phyloP scores from a whole-genome alignment of 805 yeast species.

The Candida corydali region DNA sequence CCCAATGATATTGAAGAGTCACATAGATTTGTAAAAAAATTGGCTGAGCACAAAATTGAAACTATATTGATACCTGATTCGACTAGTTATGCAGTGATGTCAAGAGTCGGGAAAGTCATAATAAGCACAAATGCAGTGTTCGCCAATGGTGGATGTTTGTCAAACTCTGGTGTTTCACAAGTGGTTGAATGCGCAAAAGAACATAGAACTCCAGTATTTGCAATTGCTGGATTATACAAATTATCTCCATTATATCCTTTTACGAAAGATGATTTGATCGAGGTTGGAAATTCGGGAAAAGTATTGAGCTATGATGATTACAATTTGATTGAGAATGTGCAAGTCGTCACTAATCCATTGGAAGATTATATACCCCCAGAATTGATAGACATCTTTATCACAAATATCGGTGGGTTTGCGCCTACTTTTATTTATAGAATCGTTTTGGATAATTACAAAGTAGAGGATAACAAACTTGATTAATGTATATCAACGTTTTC shows the following conservation, averaged over 20 bases:
- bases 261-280: conserved; percentile 76
- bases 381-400: conserved; percentile 86
- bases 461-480: conserved; percentile 69
- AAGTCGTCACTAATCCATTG: conserved; percentile 76
- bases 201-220: conserved; percentile 93
- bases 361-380: conserved; percentile 93
- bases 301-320: conserved; percentile 75
- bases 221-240: conserved; percentile 91
- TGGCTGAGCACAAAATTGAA: conserved; percentile 83
- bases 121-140: conserved; percentile 90
- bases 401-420: conserved; percentile 94
- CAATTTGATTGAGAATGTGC: conserved; percentile 65
- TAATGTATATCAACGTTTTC: conserved; percentile 12
- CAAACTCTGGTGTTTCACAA: conserved; percentile 85
- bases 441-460: conserved; percentile 88
- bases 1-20: conserved; percentile 84
- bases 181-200: conserved; percentile 96
- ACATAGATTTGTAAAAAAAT: conserved; percentile 70
- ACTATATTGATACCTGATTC: conserved; percentile 91
- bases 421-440: conserved; percentile 95
- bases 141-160: conserved; percentile 93
- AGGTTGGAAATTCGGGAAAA: conserved; percentile 91
- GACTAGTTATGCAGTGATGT: conserved; percentile 92
- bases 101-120: conserved; percentile 93
- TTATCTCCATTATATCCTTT: conserved; percentile 90